Conservation (phyloP, 2,329 filamentous ascomycete species). For the Colletotrichum tamarilloi region DNA sequence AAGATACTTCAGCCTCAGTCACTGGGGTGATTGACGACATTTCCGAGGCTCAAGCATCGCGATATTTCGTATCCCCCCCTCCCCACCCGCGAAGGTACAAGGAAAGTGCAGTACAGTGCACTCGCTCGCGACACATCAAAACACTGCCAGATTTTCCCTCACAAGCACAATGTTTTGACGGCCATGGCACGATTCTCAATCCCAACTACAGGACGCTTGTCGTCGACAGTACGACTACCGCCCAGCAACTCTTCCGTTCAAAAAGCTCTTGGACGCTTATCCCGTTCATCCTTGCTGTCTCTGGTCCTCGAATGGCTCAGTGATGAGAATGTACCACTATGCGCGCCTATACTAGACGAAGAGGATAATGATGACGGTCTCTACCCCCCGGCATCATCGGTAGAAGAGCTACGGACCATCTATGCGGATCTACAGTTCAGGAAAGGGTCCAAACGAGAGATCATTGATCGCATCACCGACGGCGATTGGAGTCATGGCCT, state of each 20-base stretch:
- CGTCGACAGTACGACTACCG: conserved; percentile 76
- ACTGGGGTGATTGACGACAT: background rate
- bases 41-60: background rate
- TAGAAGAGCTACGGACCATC: conserved; percentile 73
- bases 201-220: conserved; percentile 77
- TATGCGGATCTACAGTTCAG: conserved; percentile 70
- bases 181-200: conserved; percentile 69
- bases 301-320: conserved; percentile 84
- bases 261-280: conserved; percentile 76
- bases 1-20: conserved; percentile 13
- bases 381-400: conserved; percentile 74
- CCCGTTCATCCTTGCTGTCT: conserved; percentile 76
- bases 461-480: conserved; percentile 71
- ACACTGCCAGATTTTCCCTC: background rate
- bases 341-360: conserved; percentile 63
- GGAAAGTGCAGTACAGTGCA: background rate
- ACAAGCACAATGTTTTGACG: background rate
- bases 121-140: background rate
- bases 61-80: background rate
- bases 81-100: background rate
- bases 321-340: conserved; percentile 69
- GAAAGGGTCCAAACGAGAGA: conserved; percentile 71
- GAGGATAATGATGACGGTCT: conserved; percentile 72
- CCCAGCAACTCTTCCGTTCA: conserved; percentile 71
- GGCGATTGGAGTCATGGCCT: conserved; percentile 77